Conservation (phyloP, 208 protist species). For the Acanthamoeba triangularis region DNA sequence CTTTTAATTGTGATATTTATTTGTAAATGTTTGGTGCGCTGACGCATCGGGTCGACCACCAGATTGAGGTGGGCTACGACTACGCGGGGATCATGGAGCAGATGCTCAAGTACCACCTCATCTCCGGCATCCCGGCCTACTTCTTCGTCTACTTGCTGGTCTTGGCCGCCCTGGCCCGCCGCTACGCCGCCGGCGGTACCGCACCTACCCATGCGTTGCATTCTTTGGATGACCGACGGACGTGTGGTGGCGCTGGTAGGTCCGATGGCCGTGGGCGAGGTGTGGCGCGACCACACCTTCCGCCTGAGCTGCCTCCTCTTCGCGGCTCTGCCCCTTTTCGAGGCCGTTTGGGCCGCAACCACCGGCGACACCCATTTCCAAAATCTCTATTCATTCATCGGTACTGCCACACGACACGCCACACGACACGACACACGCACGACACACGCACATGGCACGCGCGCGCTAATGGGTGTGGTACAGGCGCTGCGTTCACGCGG, state of each 20-base stretch:
- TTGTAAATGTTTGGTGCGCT: no score
- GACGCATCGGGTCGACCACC: no score
- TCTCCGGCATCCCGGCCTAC: background rate
- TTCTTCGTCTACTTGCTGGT: conserved; percentile 45
- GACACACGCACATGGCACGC: background rate
- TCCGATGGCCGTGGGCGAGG: background rate
- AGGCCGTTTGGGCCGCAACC: background rate
- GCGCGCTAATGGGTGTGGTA: no score
- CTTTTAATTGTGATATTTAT: background rate
- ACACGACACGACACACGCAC: background rate
- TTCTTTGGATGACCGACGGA: no score
- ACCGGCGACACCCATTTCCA: background rate
- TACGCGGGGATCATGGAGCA: conserved; percentile 32
- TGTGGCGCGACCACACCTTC: background rate
- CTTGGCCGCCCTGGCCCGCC: background rate
- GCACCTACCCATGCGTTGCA: no score
- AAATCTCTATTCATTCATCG: background rate
- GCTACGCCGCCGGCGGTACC: background rate
- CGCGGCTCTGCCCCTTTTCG: conserved; percentile 2
- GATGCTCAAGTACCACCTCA: conserved; percentile 61
- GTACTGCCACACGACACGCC: no score
- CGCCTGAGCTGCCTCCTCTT: background rate
- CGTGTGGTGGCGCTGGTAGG: background rate
- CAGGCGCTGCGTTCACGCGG: background rate
- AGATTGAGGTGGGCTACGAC: conserved; percentile 57